These are phyloP conservation scores for Lophium mytilinum DNA, from an alignment of 495 filamentous ascomycete genomes.

Conservation along the genomic window DNA sequence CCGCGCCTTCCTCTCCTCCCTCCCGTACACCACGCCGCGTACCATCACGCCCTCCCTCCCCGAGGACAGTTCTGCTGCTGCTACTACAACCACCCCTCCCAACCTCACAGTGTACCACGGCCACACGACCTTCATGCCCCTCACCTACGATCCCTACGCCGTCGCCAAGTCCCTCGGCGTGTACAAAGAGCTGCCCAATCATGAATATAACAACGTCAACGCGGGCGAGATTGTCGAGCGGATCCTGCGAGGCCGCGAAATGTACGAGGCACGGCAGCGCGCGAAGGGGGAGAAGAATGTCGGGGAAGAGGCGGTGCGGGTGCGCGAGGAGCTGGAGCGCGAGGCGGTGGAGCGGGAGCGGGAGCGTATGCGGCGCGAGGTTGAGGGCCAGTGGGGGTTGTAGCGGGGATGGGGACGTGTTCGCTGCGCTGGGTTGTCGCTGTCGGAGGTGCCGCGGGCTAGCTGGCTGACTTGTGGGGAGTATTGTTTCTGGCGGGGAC, in stretches of 20 bases:
- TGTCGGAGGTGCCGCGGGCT: not conserved
- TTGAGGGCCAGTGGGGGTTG: constrained; percentile 29
- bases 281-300: constrained; percentile 76
- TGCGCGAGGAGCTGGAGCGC: constrained; percentile 47
- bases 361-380: constrained; percentile 21
- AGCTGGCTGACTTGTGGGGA: not conserved
- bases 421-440: not conserved
- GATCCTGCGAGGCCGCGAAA: constrained; percentile 72
- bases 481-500: not conserved
- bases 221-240: constrained; percentile 84
- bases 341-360: constrained; percentile 31
- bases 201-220: constrained; percentile 81
- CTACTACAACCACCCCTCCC: constrained; percentile 44
- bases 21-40: constrained; percentile 59
- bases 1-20: constrained; percentile 59
- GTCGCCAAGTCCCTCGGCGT: constrained; percentile 45
- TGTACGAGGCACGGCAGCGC: constrained; percentile 85
- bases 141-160: constrained; percentile 77
- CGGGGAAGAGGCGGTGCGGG: constrained; percentile 54
- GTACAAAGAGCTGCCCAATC: constrained; percentile 38
- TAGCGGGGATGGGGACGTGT: constrained; percentile 10
- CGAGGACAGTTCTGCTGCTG: not conserved
- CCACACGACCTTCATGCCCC: constrained; percentile 81
- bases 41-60: too few species aligned
- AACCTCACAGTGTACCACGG: constrained; percentile 76